A percentile compares a stretch with the other conserved stretches of the same genome.
phyloP scores from a whole-genome alignment of 2,329 filamentous ascomycete species.

The Aspergillus brasiliensis region DNA sequence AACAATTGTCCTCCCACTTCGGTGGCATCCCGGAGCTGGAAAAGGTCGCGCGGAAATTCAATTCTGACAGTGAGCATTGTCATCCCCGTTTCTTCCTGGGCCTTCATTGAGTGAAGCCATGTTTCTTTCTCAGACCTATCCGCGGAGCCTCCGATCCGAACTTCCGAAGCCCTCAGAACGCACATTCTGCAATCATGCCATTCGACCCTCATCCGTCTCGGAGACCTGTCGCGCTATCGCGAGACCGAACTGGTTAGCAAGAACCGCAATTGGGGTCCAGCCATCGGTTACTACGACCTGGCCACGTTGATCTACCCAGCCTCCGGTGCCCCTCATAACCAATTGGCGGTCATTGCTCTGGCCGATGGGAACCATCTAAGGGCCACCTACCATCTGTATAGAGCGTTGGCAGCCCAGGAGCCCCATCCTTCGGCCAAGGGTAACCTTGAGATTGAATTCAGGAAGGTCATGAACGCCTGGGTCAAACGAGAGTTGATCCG shows the following conservation, averaged over 20 bases:
- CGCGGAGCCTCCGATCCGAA: slow-evolving; percentile 47
- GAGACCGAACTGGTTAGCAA: slow-evolving; percentile 71
- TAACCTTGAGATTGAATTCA: slow-evolving; percentile 81
- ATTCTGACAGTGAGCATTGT: slow-evolving; percentile 47
- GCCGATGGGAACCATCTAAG: slow-evolving; percentile 77
- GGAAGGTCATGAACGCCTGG: slow-evolving; percentile 62
- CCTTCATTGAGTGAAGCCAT: slow-evolving; percentile 10
- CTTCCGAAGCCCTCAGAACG: slow-evolving; percentile 55
- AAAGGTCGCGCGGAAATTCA: slow-evolving; percentile 56
- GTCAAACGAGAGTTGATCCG: slow-evolving; percentile 55
- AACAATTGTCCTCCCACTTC: slow-evolving; percentile 67
- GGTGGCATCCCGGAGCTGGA: slow-evolving; percentile 60
- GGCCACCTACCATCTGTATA: slow-evolving; percentile 86
- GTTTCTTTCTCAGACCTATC: slow-evolving; percentile 37
- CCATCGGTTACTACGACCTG: slow-evolving; percentile 80
- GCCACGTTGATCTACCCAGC: slow-evolving; percentile 76
- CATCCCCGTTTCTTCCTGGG: slow-evolving; percentile 8
- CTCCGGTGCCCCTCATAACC: slow-evolving; percentile 83
- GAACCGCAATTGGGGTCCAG: slow-evolving; percentile 74
- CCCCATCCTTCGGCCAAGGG: slow-evolving; percentile 73
- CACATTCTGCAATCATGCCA: slow-evolving; percentile 75
- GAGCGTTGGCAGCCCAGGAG: slow-evolving; percentile 71
- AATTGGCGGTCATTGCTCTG: slow-evolving; percentile 82
- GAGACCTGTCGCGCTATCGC: slow-evolving; percentile 87
- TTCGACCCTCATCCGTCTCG: slow-evolving; percentile 79